Evolutionary conservation across 257 asterid genomes (phyloP).

Genomic region (Anisodus acutangulus): DNA sequence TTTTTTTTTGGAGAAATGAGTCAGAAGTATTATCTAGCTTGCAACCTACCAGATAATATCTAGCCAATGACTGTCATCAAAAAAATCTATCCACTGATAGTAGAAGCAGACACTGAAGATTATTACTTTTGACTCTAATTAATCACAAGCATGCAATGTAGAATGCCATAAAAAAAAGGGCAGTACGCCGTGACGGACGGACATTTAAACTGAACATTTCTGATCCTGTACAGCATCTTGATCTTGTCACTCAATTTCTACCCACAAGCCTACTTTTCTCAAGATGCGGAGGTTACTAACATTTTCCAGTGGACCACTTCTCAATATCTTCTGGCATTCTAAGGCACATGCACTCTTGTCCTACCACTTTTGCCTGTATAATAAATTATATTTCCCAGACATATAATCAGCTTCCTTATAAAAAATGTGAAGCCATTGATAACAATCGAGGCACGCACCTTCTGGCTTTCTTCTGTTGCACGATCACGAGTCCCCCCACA

Average conservation of each 20-base stretch:
- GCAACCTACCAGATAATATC: neutral
- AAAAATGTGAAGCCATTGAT: neutral
- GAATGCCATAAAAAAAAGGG: neutral
- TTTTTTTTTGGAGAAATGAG: neutral
- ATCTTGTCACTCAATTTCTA: neutral
- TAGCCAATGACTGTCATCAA: neutral
- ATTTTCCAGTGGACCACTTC: neutral
- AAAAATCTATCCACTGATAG: neutral
- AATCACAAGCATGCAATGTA: neutral
- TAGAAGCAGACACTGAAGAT: neutral
- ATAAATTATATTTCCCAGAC: neutral
- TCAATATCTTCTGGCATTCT: neutral
- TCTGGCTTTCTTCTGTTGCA: neutral
- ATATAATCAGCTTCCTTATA: neutral
- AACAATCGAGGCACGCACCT: neutral
- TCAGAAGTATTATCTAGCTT: neutral
- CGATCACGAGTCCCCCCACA: neutral
- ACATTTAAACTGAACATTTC: neutral
- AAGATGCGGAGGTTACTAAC: neutral
- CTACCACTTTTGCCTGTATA: neutral
- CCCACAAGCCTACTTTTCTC: constrained; percentile 6
- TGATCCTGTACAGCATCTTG: neutral
- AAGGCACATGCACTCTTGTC: neutral
- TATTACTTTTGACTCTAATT: neutral
- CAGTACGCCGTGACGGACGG: neutral